These are phyloP conservation scores for Trifolium repens DNA, from an alignment of 306 rosid genomes.

Conservation along the genomic window DNA sequence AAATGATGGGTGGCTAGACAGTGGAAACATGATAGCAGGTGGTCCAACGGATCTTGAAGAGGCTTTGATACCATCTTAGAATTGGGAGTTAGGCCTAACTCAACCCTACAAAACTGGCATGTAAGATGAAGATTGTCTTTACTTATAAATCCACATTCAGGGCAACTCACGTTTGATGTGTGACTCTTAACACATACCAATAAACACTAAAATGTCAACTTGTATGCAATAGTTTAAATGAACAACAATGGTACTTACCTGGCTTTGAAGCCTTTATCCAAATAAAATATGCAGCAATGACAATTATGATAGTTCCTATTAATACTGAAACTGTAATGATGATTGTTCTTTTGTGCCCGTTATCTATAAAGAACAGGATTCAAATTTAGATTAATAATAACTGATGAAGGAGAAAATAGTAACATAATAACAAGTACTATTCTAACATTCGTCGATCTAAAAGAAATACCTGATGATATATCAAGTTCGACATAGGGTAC, in stretches of 20 bases:
- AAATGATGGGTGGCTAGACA: too few species aligned
- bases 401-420: not conserved
- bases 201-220: not conserved
- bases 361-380: not conserved
- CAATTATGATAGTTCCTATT: conserved; percentile 28
- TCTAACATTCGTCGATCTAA: too few species aligned
- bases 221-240: not conserved
- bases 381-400: not conserved
- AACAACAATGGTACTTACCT: conserved; percentile 2
- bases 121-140: too few species aligned
- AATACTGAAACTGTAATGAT: conserved; percentile 33
- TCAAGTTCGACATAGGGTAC: conserved; percentile 35
- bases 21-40: too few species aligned
- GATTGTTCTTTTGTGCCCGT: not conserved
- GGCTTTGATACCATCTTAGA: too few species aligned
- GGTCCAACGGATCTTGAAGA: too few species aligned
- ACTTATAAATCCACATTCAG: too few species aligned
- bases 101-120: too few species aligned
- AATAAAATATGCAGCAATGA: conserved; percentile 24
- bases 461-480: not conserved
- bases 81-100: too few species aligned
- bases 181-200: too few species aligned
- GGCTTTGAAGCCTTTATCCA: conserved; percentile 28
- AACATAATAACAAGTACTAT: not conserved
- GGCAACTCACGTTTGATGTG: too few species aligned